These are phyloP conservation scores for Candida gigantensis DNA, from an alignment of 1,139 yeast species.

Conservation along the genomic window DNA sequence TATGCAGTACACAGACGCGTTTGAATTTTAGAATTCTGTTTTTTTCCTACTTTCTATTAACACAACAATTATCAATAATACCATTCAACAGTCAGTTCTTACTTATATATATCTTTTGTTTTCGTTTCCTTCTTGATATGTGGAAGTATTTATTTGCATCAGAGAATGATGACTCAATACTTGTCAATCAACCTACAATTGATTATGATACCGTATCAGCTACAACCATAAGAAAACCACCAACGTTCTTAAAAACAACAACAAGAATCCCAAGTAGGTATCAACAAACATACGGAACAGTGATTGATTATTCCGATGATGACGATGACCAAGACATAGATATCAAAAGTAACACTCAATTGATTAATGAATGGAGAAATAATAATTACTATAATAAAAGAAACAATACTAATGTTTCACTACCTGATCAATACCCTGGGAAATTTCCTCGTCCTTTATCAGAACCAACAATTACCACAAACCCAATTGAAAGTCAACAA, in stretches of 20 bases:
- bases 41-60: no score
- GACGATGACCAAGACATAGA: conserved; percentile 11
- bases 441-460: conserved; percentile 16
- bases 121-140: no score
- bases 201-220: conserved; percentile 32
- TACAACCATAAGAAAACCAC: not conserved
- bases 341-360: conserved; percentile 14
- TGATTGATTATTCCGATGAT: conserved; percentile 7
- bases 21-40: no score
- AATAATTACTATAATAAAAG: conserved; percentile 4
- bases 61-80: no score
- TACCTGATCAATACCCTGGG: conserved; percentile 25
- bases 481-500: no score
- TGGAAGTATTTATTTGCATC: conserved; percentile 14
- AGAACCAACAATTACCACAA: conserved; percentile 1
- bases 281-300: conserved; percentile 4
- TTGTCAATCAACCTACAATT: conserved; percentile 40
- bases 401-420: conserved; percentile 10
- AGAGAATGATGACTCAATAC: conserved; percentile 20
- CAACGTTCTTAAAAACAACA: conserved; percentile 1
- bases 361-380: conserved; percentile 12
- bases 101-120: no score
- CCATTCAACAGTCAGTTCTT: no score
- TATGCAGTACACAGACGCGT: no score
- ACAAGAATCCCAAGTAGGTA: not conserved